Evolutionary conservation across 495 filamentous ascomycete species (phyloP).

Genomic region (Trichocladium antarcticum): DNA sequence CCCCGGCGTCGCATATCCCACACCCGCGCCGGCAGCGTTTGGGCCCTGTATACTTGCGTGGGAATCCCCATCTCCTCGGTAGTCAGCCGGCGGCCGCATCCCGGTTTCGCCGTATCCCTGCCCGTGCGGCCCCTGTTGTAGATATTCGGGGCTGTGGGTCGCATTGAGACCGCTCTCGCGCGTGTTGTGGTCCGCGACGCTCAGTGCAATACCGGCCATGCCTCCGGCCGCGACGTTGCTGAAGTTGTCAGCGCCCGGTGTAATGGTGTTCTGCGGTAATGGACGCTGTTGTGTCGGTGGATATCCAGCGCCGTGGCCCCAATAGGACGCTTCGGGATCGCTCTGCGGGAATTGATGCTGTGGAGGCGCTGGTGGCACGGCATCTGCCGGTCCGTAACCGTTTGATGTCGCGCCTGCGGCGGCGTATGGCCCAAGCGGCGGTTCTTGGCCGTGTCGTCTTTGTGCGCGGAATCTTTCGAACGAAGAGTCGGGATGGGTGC

Average conservation of each 20-base stretch:
- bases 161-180: slow-evolving; percentile 64
- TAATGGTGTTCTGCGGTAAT: slow-evolving; percentile 39
- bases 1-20: slow-evolving; percentile 18
- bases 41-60: slow-evolving; percentile 19
- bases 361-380: slow-evolving; percentile 17
- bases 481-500: slow-evolving; percentile 35
- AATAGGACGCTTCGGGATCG: slow-evolving; percentile 18
- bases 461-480: slow-evolving; percentile 33
- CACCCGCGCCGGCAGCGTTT: slow-evolving; percentile 5
- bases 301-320: slow-evolving; percentile 21
- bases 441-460: slow-evolving; percentile 27
- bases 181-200: slow-evolving; percentile 60
- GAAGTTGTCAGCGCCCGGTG: slow-evolving; percentile 67
- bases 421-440: slow-evolving; percentile 12
- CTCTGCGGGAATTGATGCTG: slow-evolving; percentile 20
- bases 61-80: slow-evolving; percentile 7
- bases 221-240: slow-evolving; percentile 60
- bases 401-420: slow-evolving; percentile 5
- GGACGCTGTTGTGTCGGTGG: slow-evolving; percentile 6
- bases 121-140: slow-evolving; percentile 25
- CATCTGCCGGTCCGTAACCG: slow-evolving; percentile 7
- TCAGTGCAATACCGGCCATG: slow-evolving; percentile 64
- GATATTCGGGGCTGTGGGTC: slow-evolving; percentile 41
- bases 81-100: slow-evolving; percentile 11
- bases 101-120: slow-evolving; percentile 12